Conservation (phyloP, 345 rosid species). For the Acer yangbiense region DNA sequence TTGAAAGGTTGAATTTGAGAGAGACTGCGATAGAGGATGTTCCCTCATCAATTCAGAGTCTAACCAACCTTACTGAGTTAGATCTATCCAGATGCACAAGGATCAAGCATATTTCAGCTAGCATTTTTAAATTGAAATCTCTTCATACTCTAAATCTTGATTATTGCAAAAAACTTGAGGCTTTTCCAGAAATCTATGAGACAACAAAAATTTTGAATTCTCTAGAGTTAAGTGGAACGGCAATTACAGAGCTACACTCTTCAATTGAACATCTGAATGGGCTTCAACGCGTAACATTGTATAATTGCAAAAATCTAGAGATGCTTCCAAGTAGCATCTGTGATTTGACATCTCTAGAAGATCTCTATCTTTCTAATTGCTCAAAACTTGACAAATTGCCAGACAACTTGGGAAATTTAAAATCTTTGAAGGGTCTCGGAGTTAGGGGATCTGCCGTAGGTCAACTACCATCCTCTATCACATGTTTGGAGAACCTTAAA, state of each 20-base stretch:
- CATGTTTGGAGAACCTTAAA: no score
- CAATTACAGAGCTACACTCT: not conserved
- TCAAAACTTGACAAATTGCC: not conserved
- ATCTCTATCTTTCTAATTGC: not conserved
- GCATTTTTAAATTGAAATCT: no score
- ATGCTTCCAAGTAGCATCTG: not conserved
- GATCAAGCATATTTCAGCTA: no score
- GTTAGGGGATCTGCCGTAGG: not conserved
- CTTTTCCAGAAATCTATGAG: not conserved
- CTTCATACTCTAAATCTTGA: not conserved
- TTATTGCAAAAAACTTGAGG: not conserved
- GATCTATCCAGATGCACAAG: no score
- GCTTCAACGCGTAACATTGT: not conserved
- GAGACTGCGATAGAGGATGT: no score
- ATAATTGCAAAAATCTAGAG: not conserved
- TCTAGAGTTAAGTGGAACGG: not conserved
- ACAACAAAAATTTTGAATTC: not conserved
- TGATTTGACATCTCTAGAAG: not conserved
- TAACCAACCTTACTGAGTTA: no score
- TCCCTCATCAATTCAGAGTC: no score
- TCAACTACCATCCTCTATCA: no score
- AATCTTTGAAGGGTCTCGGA: not conserved
- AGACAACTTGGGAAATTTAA: not conserved
- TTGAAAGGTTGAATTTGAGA: no score
- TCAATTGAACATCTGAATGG: not conserved